Evolutionary conservation across 768 basidiomycete genomes (phyloP).

Genomic region (Leccinellum albellum): DNA sequence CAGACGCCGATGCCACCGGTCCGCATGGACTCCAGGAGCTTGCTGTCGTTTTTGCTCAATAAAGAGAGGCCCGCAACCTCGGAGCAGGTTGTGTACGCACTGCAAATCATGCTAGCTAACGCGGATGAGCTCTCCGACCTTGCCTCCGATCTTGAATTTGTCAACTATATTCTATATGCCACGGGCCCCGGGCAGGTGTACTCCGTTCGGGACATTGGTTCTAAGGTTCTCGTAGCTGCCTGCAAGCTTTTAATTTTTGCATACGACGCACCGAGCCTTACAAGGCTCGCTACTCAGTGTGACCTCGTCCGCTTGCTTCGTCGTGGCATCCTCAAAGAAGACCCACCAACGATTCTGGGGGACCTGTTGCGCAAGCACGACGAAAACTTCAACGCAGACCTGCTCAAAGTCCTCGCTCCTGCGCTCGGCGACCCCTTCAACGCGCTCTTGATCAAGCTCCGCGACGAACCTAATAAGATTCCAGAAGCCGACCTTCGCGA

Average conservation of each 20-base stretch:
- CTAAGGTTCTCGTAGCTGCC: neutral
- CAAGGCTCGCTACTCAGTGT: neutral
- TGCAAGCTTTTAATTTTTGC: neutral
- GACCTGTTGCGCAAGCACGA: neutral
- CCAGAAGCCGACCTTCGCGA: conserved; percentile 2
- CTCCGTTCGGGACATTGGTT: neutral
- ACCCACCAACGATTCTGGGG: conserved; percentile 5
- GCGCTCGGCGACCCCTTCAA: conserved; percentile 4
- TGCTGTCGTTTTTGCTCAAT: conserved; percentile 1
- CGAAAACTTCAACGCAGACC: neutral
- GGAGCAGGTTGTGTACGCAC: neutral
- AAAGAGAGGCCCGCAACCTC: neutral
- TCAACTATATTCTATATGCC: conserved; percentile 3
- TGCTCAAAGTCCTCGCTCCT: conserved; percentile 1
- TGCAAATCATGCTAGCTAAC: conserved; percentile 2
- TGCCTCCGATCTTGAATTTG: neutral
- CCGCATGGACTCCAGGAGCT: neutral
- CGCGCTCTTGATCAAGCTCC: neutral
- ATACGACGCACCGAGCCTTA: neutral
- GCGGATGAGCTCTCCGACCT: neutral
- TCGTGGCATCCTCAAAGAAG: neutral
- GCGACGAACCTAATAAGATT: neutral
- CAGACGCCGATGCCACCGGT: neutral
- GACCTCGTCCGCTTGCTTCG: conserved; percentile 1
- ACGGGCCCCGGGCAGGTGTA: conserved; percentile 1